phyloP scores from a whole-genome alignment of 805 yeast genomes.

The Ogataea salicorniae region DNA sequence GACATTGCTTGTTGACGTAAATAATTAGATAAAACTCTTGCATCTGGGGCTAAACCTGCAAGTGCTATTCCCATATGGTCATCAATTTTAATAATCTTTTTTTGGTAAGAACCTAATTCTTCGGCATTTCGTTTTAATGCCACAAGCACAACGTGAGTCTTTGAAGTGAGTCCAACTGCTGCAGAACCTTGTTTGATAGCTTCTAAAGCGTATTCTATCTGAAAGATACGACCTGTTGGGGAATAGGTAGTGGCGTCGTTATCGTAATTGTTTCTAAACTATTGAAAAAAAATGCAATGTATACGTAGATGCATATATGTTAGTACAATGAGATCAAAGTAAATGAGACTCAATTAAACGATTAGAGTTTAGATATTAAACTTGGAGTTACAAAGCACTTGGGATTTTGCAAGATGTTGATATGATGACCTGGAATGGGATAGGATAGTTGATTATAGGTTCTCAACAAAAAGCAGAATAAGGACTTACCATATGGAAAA shows the following conservation, averaged over 20 bases:
- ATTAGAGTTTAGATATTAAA: too few relatives aligned
- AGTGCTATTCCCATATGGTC: conserved; percentile 91
- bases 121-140: conserved; percentile 96
- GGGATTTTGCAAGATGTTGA: too few relatives aligned
- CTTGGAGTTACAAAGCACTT: too few relatives aligned
- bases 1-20: conserved; percentile 89
- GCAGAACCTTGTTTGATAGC: conserved; percentile 98
- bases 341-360: too few relatives aligned
- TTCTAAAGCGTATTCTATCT: conserved; percentile 84
- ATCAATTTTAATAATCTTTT: conserved; percentile 87
- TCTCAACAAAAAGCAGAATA: too few relatives aligned
- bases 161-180: conserved; percentile 88
- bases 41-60: conserved; percentile 98
- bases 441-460: too few relatives aligned
- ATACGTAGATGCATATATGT: not conserved
- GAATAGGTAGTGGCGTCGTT: conserved; percentile 98
- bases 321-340: conserved; percentile 1
- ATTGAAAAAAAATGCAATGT: not conserved
- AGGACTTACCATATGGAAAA: not conserved
- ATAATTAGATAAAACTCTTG: conserved; percentile 85
- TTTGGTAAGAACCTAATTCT: conserved; percentile 94
- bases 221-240: conserved; percentile 89
- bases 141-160: conserved; percentile 82
- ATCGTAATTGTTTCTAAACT: conserved; percentile 97
- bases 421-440: too few relatives aligned